Base-by-base conservation (phyloP, 192 early-diverging fungal genomes). In the Rhizoclosmatium globosum region DNA sequence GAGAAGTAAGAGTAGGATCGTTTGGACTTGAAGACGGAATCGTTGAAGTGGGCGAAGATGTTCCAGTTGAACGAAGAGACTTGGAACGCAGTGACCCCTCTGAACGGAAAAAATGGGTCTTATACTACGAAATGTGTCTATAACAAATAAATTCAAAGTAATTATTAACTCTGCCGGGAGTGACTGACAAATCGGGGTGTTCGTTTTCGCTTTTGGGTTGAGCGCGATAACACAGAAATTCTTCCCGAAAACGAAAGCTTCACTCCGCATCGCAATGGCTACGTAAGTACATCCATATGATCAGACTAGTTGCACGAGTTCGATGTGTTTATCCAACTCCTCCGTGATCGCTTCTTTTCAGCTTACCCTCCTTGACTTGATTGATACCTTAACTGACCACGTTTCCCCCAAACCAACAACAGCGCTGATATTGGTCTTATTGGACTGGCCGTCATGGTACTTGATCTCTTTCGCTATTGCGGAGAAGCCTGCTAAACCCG, bases 381-480 rank as follows among this genome's bases (percentile, higher is more conserved):
- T 31, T 31, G 31, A 31, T 31, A 31, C 31, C 31, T 31, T 0
- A 19, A 21, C 60, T 19, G 23, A 62, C 38, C 60, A 62, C 60
- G 19, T 62, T 62, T 62, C 23, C 23, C 60, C 6, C 9, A 62
- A 23, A 21, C 68, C 23, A 9, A 2, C 44, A 3, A 42, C 64
- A 89, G 88, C 88, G 96, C 94, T 90, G 97, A 99, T 88, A 96
- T 99, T 84, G 97, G 96, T 85, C 94, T 99, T 80, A 99, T 99
- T 86, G 97, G 97, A 82, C 91, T 99, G 82, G 97, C 97, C 85
- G 97, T 99, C 82, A 99, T 99, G 97, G 96, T 96, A 91, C 47
- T 7, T 9, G 6, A 13, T 53, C 6, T 17, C 17, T 53, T 89
- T 86, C n/a, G 3, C 1, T 42, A 42, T 42, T 44, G 2, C 62